A percentile compares a stretch with the other conserved stretches of the same genome.
Conservation (phyloP, 306 rosid genomes). For the Corylus heterophylla region DNA sequence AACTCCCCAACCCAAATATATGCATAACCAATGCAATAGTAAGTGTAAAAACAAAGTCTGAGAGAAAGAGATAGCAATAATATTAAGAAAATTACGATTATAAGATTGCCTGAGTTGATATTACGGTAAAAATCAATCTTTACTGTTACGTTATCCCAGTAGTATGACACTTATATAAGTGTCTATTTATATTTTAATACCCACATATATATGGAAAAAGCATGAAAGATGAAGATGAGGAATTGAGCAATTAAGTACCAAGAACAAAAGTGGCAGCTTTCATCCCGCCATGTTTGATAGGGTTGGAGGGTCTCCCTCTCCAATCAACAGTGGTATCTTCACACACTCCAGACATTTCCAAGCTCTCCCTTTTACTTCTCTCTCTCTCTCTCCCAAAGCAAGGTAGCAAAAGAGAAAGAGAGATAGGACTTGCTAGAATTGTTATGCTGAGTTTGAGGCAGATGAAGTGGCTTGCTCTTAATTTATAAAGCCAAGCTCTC, state of each 20-base stretch:
- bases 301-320: conserved; percentile 82
- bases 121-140: too few species aligned
- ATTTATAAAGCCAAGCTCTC: conserved; percentile 34
- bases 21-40: too few species aligned
- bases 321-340: conserved; percentile 59
- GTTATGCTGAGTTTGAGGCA: conserved; percentile 19
- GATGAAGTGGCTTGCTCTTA: background rate
- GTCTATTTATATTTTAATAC: background rate
- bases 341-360: conserved; percentile 6
- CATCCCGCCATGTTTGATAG: conserved; percentile 67
- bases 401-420: background rate
- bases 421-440: background rate
- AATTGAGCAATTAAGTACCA: conserved; percentile 31
- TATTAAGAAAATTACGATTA: too few species aligned
- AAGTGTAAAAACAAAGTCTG: background rate
- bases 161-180: too few species aligned
- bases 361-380: conserved; percentile 36
- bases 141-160: too few species aligned
- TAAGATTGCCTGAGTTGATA: too few species aligned
- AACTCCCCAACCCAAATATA: too few species aligned
- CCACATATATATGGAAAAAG: background rate
- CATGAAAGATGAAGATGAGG: background rate
- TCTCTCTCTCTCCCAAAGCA: conserved; percentile 1
- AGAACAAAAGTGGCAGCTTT: conserved; percentile 71
- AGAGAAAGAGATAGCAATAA: background rate